phyloP scores from a whole-genome alignment of 345 rosid genomes.

The Cardamine occulta region DNA sequence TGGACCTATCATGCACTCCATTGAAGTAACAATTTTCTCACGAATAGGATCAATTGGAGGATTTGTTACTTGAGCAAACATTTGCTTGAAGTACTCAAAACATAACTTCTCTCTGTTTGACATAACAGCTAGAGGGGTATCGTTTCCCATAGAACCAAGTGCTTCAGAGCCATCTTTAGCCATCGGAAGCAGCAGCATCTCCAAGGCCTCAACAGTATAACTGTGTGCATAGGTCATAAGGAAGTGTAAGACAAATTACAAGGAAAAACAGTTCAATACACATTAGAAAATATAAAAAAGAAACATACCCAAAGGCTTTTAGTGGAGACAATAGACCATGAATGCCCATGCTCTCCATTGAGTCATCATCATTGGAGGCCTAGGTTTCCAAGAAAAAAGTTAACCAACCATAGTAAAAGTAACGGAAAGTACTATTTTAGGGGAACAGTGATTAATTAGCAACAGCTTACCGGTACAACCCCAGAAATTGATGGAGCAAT shows the following conservation, averaged over 20 bases:
- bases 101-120: conserved; percentile 86
- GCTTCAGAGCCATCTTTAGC: conserved; percentile 96
- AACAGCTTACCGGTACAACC: conserved; percentile 56
- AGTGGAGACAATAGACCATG: conserved; percentile 87
- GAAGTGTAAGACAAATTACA: conserved; percentile 11
- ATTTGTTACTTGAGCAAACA: conserved; percentile 99
- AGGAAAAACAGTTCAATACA: conserved; percentile 1
- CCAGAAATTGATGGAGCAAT: conserved; percentile 72
- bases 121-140: conserved; percentile 97
- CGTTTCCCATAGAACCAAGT: conserved; percentile 99
- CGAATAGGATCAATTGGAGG: conserved; percentile 99
- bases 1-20: conserved; percentile 99
- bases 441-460: background rate
- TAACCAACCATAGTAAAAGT: background rate
- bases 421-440: background rate
- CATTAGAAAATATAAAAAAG: background rate
- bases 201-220: conserved; percentile 96
- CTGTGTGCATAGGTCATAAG: conserved; percentile 50
- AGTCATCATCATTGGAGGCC: conserved; percentile 78
- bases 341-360: conserved; percentile 86
- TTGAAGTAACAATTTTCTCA: conserved; percentile 98
- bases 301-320: conserved; percentile 92
- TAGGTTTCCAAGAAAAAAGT: conserved; percentile 34
- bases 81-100: conserved; percentile 98
- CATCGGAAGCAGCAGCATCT: conserved; percentile 99